Base-by-base conservation (phyloP, 306 rosid species). In the Boehmeria nivea region DNA sequence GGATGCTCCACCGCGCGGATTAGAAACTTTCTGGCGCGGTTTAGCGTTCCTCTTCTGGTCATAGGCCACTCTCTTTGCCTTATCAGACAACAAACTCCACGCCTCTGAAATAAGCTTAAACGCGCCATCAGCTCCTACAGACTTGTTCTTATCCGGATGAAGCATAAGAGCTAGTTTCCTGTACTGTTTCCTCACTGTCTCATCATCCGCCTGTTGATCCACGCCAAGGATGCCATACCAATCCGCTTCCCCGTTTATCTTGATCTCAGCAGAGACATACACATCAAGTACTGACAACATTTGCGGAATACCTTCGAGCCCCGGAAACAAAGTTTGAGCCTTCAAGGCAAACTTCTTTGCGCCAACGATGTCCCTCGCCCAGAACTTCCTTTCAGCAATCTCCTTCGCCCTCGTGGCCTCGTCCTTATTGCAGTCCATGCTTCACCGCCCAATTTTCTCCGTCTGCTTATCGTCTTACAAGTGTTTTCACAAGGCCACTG, bases 391-490 rank as follows among this genome's bases (percentile, higher is more conserved):
- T 78, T 84, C 98, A 0, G 98, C 93, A 20, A 87, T 71, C 78
- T 69, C 89, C 70, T 80, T 87, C 6, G 98, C 96, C 68, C 90
- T 78, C 54, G 61, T 58, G 19, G 96, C 98, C 84, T 91, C 96
- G 26, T 87, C 98, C 78, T 72, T 80, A 70, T 91, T 91, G 72
- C 98, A 91, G 65, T 91, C 98, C 98, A 91, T 91, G n/a, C n/a
- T n/a, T n/a, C n/a, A n/a, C n/a, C n/a, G n/a, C n/a, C n/a, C n/a
- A n/a, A n/a, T 69, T 15, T 40, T 52, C 8, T 28, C 34, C 34
- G 34, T 3, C n/a, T n/a, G n/a, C n/a, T 3, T 28, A 28, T 28
- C 34, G 34, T 28, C 34, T 28, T 28, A n/a, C n/a, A n/a, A n/a
- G n/a, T n/a, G n/a, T n/a, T n/a, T n/a, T n/a, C n/a, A n/a, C n/a